phyloP scores from a whole-genome alignment of 495 filamentous ascomycete species.

The Penicillium samsonianum region DNA sequence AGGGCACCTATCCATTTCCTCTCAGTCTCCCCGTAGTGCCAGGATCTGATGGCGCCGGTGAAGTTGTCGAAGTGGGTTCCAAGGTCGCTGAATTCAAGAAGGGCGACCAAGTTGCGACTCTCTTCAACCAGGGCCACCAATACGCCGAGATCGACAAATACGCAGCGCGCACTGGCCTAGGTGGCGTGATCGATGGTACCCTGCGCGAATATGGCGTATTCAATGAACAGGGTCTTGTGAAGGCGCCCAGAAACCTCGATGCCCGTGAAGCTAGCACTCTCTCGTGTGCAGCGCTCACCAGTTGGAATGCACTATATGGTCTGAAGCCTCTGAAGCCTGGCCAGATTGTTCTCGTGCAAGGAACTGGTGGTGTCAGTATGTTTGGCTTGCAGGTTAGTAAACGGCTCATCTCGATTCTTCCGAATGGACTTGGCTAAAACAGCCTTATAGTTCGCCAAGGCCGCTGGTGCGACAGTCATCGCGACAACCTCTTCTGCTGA shows the following conservation, averaged over 20 bases:
- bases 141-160: constrained; percentile 54
- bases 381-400: constrained; percentile 69
- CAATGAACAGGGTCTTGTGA: constrained; percentile 68
- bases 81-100: constrained; percentile 66
- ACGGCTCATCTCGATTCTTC: fast-evolving
- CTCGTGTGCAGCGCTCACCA: constrained; percentile 72
- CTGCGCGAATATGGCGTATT: constrained; percentile 73
- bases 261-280: constrained; percentile 67
- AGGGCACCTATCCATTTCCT: constrained; percentile 71
- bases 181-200: constrained; percentile 69
- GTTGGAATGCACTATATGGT: constrained; percentile 83
- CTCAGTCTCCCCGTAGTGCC: constrained; percentile 60
- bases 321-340: constrained; percentile 66
- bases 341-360: constrained; percentile 72
- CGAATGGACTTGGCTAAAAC: not conserved
- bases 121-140: constrained; percentile 80
- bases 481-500: constrained; percentile 70
- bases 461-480: constrained; percentile 77
- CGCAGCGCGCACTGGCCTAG: constrained; percentile 58
- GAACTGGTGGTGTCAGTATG: constrained; percentile 79
- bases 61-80: constrained; percentile 66
- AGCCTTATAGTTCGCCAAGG: constrained; percentile 72
- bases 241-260: constrained; percentile 61
- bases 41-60: constrained; percentile 77
- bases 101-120: constrained; percentile 71